Evolutionary conservation across 176 grass and related monocot genomes (phyloP), one percentile per base, ranked within the genome.

Genomic region (Metroxylon sagu): DNA sequence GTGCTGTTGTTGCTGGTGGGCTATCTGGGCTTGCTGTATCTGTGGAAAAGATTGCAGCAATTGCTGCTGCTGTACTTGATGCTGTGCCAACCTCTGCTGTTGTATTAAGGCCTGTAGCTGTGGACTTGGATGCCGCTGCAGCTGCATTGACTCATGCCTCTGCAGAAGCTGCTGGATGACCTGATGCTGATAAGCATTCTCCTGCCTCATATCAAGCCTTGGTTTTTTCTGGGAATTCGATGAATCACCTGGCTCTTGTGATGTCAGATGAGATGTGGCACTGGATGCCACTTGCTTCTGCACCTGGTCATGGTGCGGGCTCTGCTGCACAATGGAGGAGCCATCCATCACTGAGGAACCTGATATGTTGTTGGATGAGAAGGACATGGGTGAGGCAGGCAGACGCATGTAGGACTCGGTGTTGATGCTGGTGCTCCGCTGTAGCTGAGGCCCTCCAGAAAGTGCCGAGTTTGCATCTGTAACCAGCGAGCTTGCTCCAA

Each of bases 351-450:
- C 88, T 57, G 94, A 93, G 49, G 94, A 89, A 56, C 87, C 79
- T 57, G 94, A 98, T 35, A 89, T 85, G 66, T 98, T 96, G 80
- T 87, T 98, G 50, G 94, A 98, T 56, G 94, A 98, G 78, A 98
- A 98, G 25, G 94, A 98, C 79, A 98, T 93, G 29, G 94, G 94
- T 18, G 94, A 98, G 53, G 94, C 85, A 74, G 94, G 94, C 49
- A 98, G 74, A 57, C 84, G 84, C 79, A 80, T 88, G 67, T 88
- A 92, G 18, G 93, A 89, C 29, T 98, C 94, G 52, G 72, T 86
- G 63, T 92, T 88, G 75, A 88, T 83, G 72, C 87, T 98, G 16
- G 79, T 76, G 73, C 94, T 92, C 67, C 68, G 74, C 68, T 98
- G 94, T 69, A 98, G 68, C 35, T 85, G 94, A 53, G 84, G 76